Base-by-base conservation (phyloP, 2,329 filamentous ascomycete species). In the Aspergillus oerlinghausenensis region DNA sequence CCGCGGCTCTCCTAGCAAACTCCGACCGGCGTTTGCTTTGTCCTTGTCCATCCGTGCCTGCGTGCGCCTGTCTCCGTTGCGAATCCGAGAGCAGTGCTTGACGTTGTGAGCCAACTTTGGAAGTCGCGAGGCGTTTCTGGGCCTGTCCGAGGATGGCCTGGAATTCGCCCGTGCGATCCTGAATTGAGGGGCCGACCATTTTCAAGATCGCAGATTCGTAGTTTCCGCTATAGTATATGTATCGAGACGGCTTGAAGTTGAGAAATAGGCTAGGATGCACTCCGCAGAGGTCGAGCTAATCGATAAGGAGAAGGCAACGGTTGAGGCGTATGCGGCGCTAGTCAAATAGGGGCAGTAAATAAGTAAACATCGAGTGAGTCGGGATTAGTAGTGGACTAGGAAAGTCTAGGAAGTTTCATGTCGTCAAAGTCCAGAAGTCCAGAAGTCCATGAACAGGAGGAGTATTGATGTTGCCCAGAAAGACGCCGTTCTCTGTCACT, bases 81-180 rank as follows among this genome's bases (percentile, higher is more conserved):
- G 86, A 81, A 65, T 89, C 85, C 49, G 83, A 86, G 58, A 96
- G 81, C 51, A 97, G 84, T 45, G 89, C 91, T 71, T 92, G 88
- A 65, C 89, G 85, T 75, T 95, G 90, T 32, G 88, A 82, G 67
- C 89, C 85, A 52, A 88, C 81, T 77, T 95, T 96, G 58, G 84
- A 85, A 10, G 87, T 83, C 32, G 87, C 86, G 68, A 94, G 86
- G 62, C 87, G 84, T 70, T 88, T 89, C 76, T 96, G 91, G 52
- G 90, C 89, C 72, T 96, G 90, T 49, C 84, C 81, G 60, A 97
- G 85, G 69, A 97, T 95, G 62, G 92, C 89, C 73, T 88, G 88
- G 82, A 99, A 99, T 82, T 99, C 94, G 70, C 86, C 84, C 56
- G 94, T 99, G 70, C 94, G 90, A 79, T 99, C 94, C 80, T 99